Evolutionary conservation across 306 rosid species (phyloP).

Genomic region (Lathyrus oleraceus): DNA sequence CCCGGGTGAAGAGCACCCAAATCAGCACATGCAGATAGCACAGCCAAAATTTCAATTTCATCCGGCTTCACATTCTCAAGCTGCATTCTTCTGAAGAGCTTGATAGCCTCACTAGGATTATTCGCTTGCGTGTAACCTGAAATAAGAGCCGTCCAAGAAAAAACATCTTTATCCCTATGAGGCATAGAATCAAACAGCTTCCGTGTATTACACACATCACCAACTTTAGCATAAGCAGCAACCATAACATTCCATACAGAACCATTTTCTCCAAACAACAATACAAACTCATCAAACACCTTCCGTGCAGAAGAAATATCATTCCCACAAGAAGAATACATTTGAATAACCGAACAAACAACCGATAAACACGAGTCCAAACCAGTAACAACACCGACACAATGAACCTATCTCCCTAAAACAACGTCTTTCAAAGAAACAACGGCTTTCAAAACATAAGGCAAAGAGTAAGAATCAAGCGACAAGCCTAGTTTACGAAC

Average conservation of each 20-base stretch:
- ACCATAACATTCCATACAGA: too few relatives aligned
- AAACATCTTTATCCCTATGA: slow-evolving; percentile 46
- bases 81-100: slow-evolving; percentile 57
- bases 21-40: too few relatives aligned
- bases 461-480: too few relatives aligned
- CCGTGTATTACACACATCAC: slow-evolving; percentile 44
- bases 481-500: too few relatives aligned
- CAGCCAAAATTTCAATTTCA: slow-evolving; percentile 55
- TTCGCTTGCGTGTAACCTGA: slow-evolving; percentile 49
- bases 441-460: too few relatives aligned
- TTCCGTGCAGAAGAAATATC: too few relatives aligned
- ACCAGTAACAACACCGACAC: slow-evolving; percentile 50
- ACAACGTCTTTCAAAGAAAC: slow-evolving; percentile 23
- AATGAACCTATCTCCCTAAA: slow-evolving; percentile 53
- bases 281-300: too few relatives aligned
- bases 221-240: too few relatives aligned
- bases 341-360: slow-evolving; percentile 48
- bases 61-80: slow-evolving; percentile 59
- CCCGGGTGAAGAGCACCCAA: slow-evolving; percentile 71
- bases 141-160: slow-evolving; percentile 67
- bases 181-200: slow-evolving; percentile 63
- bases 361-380: slow-evolving; percentile 38
- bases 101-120: slow-evolving; percentile 53
- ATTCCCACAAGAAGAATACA: slow-evolving; percentile 53
- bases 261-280: too few relatives aligned